Conservation (phyloP, 1,284 basidiomycete species). For the Sparassis latifolia region DNA sequence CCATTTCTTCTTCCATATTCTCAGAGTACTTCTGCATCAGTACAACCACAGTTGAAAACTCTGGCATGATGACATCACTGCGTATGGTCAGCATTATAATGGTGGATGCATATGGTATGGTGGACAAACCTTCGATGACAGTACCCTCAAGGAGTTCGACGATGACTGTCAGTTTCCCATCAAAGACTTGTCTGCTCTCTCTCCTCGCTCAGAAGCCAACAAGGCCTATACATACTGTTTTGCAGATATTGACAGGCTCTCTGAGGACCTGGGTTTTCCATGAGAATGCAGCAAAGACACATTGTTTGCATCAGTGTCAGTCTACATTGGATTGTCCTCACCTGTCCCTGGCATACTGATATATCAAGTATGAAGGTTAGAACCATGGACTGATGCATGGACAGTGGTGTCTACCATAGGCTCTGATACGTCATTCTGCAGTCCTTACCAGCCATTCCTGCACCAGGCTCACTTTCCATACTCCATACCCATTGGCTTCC, state of each 20-base stretch:
- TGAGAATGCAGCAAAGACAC: too few relatives aligned
- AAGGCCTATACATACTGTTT: constrained; percentile 11
- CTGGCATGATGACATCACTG: background rate
- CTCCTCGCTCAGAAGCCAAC: constrained; percentile 8
- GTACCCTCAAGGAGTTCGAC: constrained; percentile 12
- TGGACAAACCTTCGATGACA: constrained; percentile 12
- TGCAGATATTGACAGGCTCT: constrained; percentile 10
- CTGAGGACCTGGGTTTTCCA: too few relatives aligned
- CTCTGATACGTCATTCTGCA: too few relatives aligned
- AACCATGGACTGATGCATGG: too few relatives aligned
- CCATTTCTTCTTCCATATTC: background rate
- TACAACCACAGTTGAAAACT: constrained; percentile 1
- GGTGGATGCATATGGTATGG: constrained; percentile 26
- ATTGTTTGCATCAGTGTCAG: too few relatives aligned
- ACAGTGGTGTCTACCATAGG: too few relatives aligned
- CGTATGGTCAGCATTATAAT: constrained; percentile 11
- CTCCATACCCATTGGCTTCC: too few relatives aligned
- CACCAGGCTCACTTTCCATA: too few relatives aligned
- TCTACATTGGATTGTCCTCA: too few relatives aligned
- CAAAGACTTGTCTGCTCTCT: constrained; percentile 4
- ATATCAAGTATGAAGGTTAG: too few relatives aligned
- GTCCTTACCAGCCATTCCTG: too few relatives aligned
- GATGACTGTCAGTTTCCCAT: constrained; percentile 13
- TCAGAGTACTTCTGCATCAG: background rate
- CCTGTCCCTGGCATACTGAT: too few relatives aligned